Base-by-base conservation (phyloP, 2,329 filamentous ascomycete species). In the Aspergillus sp. region DNA sequence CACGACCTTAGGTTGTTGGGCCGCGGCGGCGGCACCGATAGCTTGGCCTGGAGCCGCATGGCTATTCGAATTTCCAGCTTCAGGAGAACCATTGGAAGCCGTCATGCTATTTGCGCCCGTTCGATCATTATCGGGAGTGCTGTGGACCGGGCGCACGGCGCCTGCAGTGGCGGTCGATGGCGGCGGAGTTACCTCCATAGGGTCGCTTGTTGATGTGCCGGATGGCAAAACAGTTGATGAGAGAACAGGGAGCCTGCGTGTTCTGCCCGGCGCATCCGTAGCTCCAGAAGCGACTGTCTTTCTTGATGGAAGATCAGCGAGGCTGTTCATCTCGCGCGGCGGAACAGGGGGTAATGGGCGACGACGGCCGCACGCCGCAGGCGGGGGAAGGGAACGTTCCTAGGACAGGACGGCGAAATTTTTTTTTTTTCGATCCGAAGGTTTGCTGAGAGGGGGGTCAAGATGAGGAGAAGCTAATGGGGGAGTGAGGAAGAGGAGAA, bases 1-100 rank as follows among this genome's bases (percentile, higher is more conserved):
- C 15, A 98, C 92, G 45, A 97, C 93, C 78, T 99, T 99, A 59
- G 95, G 93, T 72, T 96, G 93, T 71, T 96, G 91, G 52, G 93
- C 88, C 48, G 79, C 77, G 54, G 75, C 74, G 69, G 77, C 80
- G 70, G 79, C 79, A 9, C 75, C 75, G 51, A 76, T 69, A 22
- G 73, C 70, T 50, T 73, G 72, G 58, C 68, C 69, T 61, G 61
- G 55, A 60, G 51, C 30, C 39, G 57, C 64, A 62, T 71, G 67
- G 50, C 65, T 68, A 50, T 65, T 68, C 53, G 66, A 48, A 52
- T 64, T 67, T 45, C 65, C 65, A 48, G 61, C 58, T 58, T 75
- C 67, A 54, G 65, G 61, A 44, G 70, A 61, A 40, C 71, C 71
- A 66, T 76, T 76, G 62, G 70, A 61, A 41, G 60, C 58, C 24